Evolutionary conservation across 2,329 filamentous ascomycete species (phyloP).

Genomic region (Helotiales sp.): DNA sequence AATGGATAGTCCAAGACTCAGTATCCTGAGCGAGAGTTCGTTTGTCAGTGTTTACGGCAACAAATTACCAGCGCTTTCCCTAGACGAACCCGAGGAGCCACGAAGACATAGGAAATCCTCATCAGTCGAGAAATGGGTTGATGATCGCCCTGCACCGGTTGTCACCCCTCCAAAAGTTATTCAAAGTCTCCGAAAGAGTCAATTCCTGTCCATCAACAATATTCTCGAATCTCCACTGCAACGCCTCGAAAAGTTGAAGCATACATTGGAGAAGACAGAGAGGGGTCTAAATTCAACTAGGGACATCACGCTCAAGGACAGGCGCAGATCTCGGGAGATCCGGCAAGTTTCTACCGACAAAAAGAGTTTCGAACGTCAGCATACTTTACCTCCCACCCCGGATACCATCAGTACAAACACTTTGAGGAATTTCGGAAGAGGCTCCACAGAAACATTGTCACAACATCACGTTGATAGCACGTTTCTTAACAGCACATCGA

Average conservation of each 20-base stretch:
- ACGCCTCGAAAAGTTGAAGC: slow-evolving; percentile 52
- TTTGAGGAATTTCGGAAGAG: slow-evolving; percentile 53
- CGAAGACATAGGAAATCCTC: slow-evolving; percentile 32
- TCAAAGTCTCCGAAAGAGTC: slow-evolving; percentile 33
- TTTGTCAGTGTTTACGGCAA: slow-evolving; percentile 68
- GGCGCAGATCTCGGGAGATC: slow-evolving; percentile 23
- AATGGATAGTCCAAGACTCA: slow-evolving; percentile 63
- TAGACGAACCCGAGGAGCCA: slow-evolving; percentile 29
- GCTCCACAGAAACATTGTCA: slow-evolving; percentile 54
- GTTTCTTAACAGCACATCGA: slow-evolving; percentile 34
- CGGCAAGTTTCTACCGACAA: slow-evolving; percentile 33
- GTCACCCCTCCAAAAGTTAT: slow-evolving; percentile 21
- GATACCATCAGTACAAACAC: slow-evolving; percentile 44
- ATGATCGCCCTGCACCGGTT: slow-evolving; percentile 33
- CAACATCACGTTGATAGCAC: slow-evolving; percentile 22
- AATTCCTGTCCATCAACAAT: slow-evolving; percentile 54
- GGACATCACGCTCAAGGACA: slow-evolving; percentile 23
- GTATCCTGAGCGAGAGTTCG: slow-evolving; percentile 70
- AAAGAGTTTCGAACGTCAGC: slow-evolving; percentile 46
- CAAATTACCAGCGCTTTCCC: slow-evolving; percentile 39
- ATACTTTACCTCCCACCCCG: slow-evolving; percentile 43
- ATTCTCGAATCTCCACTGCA: slow-evolving; percentile 58
- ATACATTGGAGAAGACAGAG: slow-evolving; percentile 37
- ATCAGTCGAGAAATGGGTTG: slow-evolving; percentile 43
- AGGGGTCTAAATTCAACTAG: slow-evolving; percentile 27